Evolutionary conservation across 2,329 filamentous ascomycete genomes (phyloP).

Genomic region (Tetracladium maxilliforme): DNA sequence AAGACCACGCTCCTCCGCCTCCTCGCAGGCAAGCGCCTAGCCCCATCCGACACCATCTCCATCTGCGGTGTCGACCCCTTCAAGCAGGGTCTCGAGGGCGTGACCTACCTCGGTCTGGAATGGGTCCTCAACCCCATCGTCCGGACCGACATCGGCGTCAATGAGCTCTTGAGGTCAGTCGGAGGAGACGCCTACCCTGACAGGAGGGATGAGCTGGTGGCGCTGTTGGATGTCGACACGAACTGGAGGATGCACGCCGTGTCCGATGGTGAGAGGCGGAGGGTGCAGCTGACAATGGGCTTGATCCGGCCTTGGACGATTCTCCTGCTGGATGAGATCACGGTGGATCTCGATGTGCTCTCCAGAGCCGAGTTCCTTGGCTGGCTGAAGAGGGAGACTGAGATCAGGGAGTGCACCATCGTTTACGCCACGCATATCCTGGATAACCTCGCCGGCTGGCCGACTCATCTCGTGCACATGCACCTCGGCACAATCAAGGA

Average conservation of each 20-base stretch:
- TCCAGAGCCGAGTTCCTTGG: slow-evolving; percentile 70
- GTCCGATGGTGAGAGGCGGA: slow-evolving; percentile 76
- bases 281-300: slow-evolving; percentile 95
- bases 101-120: slow-evolving; percentile 93
- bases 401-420: slow-evolving; percentile 69
- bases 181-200: slow-evolving; percentile 73
- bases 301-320: slow-evolving; percentile 84
- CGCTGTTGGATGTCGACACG: slow-evolving; percentile 82
- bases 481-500: slow-evolving; percentile 76
- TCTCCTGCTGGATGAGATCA: slow-evolving; percentile 87
- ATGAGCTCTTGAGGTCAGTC: slow-evolving; percentile 69
- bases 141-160: slow-evolving; percentile 84
- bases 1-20: slow-evolving; percentile 91
- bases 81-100: slow-evolving; percentile 75
- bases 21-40: slow-evolving; percentile 86
- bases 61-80: slow-evolving; percentile 85
- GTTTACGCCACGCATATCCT: slow-evolving; percentile 97
- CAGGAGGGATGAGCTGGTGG: slow-evolving; percentile 73
- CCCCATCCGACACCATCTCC: slow-evolving; percentile 58
- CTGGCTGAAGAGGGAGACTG: slow-evolving; percentile 80
- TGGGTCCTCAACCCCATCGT: slow-evolving; percentile 98
- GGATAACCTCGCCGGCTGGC: slow-evolving; percentile 90
- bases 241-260: slow-evolving; percentile 94
- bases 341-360: slow-evolving; percentile 85
- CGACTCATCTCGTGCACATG: slow-evolving; percentile 93